Evolutionary conservation across 805 yeast genomes (phyloP).

Genomic region (Candida succiphila): DNA sequence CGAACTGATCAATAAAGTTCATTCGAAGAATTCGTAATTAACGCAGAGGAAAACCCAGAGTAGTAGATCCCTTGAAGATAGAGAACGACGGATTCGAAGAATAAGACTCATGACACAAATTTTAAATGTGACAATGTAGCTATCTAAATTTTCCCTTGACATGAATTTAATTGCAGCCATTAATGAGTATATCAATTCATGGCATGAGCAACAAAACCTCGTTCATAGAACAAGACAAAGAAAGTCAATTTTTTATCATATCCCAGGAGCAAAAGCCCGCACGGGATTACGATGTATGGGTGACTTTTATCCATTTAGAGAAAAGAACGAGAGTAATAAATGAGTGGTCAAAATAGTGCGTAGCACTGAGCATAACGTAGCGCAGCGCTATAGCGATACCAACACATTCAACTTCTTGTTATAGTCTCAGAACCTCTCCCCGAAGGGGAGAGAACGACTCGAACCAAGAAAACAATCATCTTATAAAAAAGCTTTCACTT

Average conservation of each 20-base stretch:
- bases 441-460: too few species aligned
- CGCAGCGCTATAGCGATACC: too few species aligned
- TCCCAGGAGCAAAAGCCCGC: constrained; percentile 6
- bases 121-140: too few species aligned
- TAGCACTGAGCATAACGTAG: too few species aligned
- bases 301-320: constrained; percentile 17
- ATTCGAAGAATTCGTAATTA: constrained; percentile 16
- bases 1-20: constrained; percentile 19
- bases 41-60: constrained; percentile 24
- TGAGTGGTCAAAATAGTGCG: too few species aligned
- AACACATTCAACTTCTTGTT: too few species aligned
- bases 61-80: too few species aligned
- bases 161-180: constrained; percentile 18
- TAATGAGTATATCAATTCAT: not conserved
- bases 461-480: too few species aligned
- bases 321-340: constrained; percentile 17
- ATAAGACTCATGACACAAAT: too few species aligned
- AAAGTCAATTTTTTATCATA: constrained; percentile 11
- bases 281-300: constrained; percentile 17
- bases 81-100: too few species aligned
- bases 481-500: too few species aligned
- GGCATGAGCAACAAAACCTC: constrained; percentile 15
- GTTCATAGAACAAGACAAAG: constrained; percentile 8
- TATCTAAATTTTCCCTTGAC: constrained; percentile 21
- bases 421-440: too few species aligned